Conservation (phyloP, 2,329 filamentous ascomycete species). For the Leptographium lundbergii region DNA sequence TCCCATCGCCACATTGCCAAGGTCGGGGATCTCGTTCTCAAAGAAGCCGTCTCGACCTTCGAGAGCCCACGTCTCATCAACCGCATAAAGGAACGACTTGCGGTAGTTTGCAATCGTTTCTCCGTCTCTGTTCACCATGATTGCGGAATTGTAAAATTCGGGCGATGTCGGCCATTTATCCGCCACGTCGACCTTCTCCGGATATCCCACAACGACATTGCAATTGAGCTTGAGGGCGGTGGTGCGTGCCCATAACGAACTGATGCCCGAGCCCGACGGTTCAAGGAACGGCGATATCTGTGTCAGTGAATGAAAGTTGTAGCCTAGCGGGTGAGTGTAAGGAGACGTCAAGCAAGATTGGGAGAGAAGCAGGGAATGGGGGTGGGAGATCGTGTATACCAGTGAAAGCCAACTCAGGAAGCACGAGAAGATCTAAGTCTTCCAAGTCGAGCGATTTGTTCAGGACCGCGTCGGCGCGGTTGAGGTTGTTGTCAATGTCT, state of each 20-base stretch:
- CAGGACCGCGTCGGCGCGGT: constrained; percentile 52
- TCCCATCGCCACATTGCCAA: constrained; percentile 43
- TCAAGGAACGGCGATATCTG: constrained; percentile 61
- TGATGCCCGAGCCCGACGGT: constrained; percentile 49
- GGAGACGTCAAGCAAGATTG: not conserved
- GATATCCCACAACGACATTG: constrained; percentile 59
- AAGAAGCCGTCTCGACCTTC: constrained; percentile 42
- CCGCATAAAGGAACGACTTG: constrained; percentile 45
- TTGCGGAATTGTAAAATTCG: constrained; percentile 42
- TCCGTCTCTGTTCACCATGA: constrained; percentile 44
- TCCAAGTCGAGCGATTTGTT: constrained; percentile 39
- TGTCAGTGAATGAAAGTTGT: constrained; percentile 60
- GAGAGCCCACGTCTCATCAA: constrained; percentile 49
- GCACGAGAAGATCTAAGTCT: constrained; percentile 55
- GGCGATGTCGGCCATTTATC: constrained; percentile 35
- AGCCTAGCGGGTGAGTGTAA: constrained; percentile 33
- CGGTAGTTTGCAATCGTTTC: constrained; percentile 49
- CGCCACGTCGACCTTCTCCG: constrained; percentile 48
- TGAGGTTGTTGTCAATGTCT: constrained; percentile 57
- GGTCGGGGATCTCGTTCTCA: constrained; percentile 26
- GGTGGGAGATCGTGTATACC: constrained; percentile 31
- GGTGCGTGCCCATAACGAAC: constrained; percentile 57
- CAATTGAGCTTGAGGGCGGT: constrained; percentile 55
- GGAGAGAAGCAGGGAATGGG: not conserved
- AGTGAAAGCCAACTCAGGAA: constrained; percentile 66